Conservation (phyloP, 2,329 filamentous ascomycete genomes). For the Botrytis pseudocinerea region DNA sequence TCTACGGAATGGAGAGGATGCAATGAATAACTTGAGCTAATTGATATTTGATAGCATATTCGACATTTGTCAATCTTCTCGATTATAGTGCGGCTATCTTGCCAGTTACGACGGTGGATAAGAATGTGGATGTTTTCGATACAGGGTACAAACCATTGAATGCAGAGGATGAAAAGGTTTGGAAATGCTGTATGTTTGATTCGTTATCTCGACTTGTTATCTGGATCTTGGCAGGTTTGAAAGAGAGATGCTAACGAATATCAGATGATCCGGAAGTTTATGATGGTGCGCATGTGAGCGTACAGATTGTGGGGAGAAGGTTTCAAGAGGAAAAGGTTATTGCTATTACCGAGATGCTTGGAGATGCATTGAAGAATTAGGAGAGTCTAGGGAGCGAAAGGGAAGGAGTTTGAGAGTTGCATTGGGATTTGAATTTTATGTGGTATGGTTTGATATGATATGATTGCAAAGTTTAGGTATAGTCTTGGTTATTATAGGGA, state of each 20-base stretch:
- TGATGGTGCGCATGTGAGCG: conserved; percentile 36
- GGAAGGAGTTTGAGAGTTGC: neutral
- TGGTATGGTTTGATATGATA: neutral
- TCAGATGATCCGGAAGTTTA: conserved; percentile 33
- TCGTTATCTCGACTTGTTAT: neutral
- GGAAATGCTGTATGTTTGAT: conserved; percentile 38
- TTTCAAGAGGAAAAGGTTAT: conserved; percentile 42
- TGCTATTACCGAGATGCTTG: conserved; percentile 44
- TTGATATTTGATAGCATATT: conserved; percentile 3
- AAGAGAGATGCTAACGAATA: conserved; percentile 4
- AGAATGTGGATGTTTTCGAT: conserved; percentile 41
- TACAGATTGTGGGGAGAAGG: conserved; percentile 39
- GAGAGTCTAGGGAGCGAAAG: neutral
- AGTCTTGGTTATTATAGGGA: neutral
- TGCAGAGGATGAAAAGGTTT: conserved; percentile 35
- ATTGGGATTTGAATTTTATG: neutral
- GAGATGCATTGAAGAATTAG: conserved; percentile 35
- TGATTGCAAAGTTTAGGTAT: neutral
- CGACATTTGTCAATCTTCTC: conserved; percentile 20
- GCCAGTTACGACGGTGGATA: conserved; percentile 47
- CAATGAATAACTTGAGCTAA: neutral
- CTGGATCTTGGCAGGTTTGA: neutral
- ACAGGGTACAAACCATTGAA: conserved; percentile 36
- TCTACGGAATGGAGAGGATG: too few relatives aligned
- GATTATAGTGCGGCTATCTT: conserved; percentile 44